A percentile compares a stretch with the other conserved stretches of the same genome.
phyloP scores from a whole-genome alignment of 164 flowering plant genomes.

The Tinospora cordifolia region DNA sequence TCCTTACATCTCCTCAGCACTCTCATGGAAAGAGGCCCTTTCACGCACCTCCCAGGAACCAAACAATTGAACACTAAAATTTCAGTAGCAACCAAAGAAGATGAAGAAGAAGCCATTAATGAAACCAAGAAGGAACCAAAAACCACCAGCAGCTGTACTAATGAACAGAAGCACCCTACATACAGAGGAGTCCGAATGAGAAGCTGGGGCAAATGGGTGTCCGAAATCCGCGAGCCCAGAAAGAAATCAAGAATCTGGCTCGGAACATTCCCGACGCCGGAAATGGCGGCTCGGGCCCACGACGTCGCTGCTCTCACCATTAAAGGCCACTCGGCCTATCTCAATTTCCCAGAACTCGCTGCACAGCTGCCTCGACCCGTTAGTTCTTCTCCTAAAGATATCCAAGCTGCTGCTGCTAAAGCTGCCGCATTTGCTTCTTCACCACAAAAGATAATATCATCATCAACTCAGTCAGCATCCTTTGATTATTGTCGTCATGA shows the following conservation, averaged over 20 bases:
- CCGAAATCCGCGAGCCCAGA: constrained; percentile 53
- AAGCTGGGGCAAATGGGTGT: constrained; percentile 61
- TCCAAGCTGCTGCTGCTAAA: constrained; percentile 45
- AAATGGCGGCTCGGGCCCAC: constrained; percentile 70
- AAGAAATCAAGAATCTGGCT: constrained; percentile 67
- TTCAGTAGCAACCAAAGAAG: too few species aligned
- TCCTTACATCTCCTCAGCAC: not conserved
- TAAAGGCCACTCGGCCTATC: constrained; percentile 44
- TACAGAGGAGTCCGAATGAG: constrained; percentile 51
- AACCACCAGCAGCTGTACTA: too few species aligned
- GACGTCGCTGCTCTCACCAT: constrained; percentile 54
- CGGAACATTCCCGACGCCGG: constrained; percentile 50
- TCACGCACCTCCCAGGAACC: not conserved
- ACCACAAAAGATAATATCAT: not conserved
- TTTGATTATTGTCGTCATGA: not conserved
- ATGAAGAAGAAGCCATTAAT: too few species aligned
- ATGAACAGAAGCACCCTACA: constrained; percentile 21
- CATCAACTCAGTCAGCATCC: too few species aligned
- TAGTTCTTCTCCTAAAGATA: constrained; percentile 39
- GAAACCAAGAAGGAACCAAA: too few species aligned
- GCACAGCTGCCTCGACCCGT: constrained; percentile 41
- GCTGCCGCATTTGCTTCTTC: constrained; percentile 20
- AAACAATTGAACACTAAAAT: constrained; percentile 11
- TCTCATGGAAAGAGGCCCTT: not conserved
- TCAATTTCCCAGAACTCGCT: constrained; percentile 55